These are phyloP conservation scores for Tetradesmus obliquus DNA, from an alignment of 139 green algal genomes.

Conservation along the genomic window DNA sequence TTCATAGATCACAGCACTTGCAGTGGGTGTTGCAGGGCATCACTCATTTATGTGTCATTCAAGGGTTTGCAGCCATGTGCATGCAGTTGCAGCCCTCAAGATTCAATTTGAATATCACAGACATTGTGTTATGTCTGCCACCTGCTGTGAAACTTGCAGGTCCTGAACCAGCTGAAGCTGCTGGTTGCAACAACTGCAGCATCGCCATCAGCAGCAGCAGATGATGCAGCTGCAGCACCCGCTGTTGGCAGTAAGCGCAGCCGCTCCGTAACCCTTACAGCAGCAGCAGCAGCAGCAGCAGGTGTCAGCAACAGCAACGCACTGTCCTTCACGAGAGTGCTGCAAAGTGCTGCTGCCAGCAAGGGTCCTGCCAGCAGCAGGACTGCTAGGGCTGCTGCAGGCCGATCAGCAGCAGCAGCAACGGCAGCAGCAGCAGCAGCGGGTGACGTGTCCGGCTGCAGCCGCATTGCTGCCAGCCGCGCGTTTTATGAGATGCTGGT, in stretches of 20 bases:
- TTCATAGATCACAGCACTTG: background rate
- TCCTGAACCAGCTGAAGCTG: constrained; percentile 10
- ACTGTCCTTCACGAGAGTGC: background rate
- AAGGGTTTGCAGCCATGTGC: no score
- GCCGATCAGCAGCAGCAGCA: background rate
- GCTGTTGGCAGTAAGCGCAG: background rate
- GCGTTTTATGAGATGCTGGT: constrained; percentile 80
- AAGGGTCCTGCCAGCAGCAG: background rate
- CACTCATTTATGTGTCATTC: background rate
- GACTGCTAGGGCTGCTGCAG: background rate
- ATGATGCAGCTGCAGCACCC: background rate
- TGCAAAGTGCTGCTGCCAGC: background rate
- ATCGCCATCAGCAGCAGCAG: background rate
- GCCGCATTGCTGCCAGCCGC: constrained; percentile 54
- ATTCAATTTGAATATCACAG: no score
- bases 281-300: background rate
- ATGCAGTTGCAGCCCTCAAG: no score
- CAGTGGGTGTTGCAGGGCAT: background rate
- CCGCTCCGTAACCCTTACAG: background rate
- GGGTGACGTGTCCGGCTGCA: constrained; percentile 47
- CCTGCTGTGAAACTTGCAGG: background rate
- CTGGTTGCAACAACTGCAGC: background rate
- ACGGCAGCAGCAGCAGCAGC: background rate
- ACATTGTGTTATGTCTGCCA: background rate
- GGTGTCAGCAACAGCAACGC: background rate